Evolutionary conservation across 148 eudicot species (phyloP).

Genomic region (Heliosperma pusillum): DNA sequence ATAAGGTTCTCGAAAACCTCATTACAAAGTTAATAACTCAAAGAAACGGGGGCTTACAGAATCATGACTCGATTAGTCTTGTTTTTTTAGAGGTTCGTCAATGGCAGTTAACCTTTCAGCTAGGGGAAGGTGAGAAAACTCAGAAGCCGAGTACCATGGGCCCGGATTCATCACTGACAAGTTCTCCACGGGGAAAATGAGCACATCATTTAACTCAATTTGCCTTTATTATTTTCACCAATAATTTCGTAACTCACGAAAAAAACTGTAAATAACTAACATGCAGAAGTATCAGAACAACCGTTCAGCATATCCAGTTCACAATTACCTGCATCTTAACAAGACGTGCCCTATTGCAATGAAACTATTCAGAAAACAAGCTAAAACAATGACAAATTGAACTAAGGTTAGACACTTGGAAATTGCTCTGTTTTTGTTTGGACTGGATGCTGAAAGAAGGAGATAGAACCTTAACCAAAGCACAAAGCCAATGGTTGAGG

Average conservation of each 20-base stretch:
- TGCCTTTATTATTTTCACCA: neutral
- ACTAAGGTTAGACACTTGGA: too few species aligned
- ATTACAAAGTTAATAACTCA: constrained; percentile 3
- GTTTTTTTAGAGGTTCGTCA: constrained; percentile 67
- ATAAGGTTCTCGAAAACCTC: constrained; percentile 6
- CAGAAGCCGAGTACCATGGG: constrained; percentile 97
- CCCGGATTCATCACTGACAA: constrained; percentile 94
- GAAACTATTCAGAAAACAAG: too few species aligned
- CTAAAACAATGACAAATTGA: too few species aligned
- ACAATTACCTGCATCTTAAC: too few species aligned
- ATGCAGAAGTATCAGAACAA: too few species aligned
- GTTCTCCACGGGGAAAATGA: constrained; percentile 73
- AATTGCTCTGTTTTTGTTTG: too few species aligned
- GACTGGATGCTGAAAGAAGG: too few species aligned
- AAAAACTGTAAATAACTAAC: neutral
- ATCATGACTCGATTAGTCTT: constrained; percentile 35
- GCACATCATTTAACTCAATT: neutral
- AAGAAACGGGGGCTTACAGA: neutral
- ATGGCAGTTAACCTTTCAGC: constrained; percentile 88
- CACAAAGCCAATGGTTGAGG: too few species aligned
- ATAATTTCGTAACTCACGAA: neutral
- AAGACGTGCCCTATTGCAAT: too few species aligned
- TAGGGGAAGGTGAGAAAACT: constrained; percentile 95
- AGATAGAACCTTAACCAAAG: too few species aligned
- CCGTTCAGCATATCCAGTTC: too few species aligned